Conservation (phyloP, 805 yeast genomes). For the Yamadazyma endophytica region DNA sequence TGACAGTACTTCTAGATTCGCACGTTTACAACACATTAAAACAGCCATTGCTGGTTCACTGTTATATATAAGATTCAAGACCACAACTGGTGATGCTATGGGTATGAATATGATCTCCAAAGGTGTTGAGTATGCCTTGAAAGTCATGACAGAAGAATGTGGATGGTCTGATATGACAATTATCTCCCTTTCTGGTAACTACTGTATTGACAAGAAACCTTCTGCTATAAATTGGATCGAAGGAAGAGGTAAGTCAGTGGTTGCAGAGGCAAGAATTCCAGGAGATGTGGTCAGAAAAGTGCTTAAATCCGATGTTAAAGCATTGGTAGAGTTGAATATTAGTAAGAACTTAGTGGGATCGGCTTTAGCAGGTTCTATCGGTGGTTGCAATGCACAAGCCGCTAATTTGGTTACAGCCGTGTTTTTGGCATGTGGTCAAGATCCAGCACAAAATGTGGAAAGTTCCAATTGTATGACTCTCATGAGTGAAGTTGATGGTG, state of each 20-base stretch:
- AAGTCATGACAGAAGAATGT: constrained; percentile 77
- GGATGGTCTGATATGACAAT: constrained; percentile 95
- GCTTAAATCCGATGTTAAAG: constrained; percentile 87
- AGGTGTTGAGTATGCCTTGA: constrained; percentile 88
- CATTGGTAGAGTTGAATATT: constrained; percentile 84
- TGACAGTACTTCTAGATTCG: constrained; percentile 95
- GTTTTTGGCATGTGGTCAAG: constrained; percentile 94
- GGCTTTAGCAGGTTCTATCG: constrained; percentile 97
- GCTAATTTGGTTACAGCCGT: constrained; percentile 95
- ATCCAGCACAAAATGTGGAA: constrained; percentile 99
- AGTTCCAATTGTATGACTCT: constrained; percentile 95
- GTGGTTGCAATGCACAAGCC: constrained; percentile 98
- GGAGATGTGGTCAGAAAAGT: constrained; percentile 74
- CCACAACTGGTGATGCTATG: constrained; percentile 99
- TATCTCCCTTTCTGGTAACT: constrained; percentile 92
- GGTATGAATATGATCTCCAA: constrained; percentile 99
- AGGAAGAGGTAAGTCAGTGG: constrained; percentile 97
- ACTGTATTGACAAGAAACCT: constrained; percentile 95
- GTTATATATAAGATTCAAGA: constrained; percentile 85
- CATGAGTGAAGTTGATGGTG: constrained; percentile 68
- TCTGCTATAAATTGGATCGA: constrained; percentile 99
- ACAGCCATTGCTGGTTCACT: constrained; percentile 93
- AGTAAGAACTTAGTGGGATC: constrained; percentile 91
- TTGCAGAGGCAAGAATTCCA: constrained; percentile 92
- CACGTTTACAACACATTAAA: constrained; percentile 84